Evolutionary conservation across 176 grass and related monocot genomes (phyloP).

Genomic region (Aegilops tauschii): DNA sequence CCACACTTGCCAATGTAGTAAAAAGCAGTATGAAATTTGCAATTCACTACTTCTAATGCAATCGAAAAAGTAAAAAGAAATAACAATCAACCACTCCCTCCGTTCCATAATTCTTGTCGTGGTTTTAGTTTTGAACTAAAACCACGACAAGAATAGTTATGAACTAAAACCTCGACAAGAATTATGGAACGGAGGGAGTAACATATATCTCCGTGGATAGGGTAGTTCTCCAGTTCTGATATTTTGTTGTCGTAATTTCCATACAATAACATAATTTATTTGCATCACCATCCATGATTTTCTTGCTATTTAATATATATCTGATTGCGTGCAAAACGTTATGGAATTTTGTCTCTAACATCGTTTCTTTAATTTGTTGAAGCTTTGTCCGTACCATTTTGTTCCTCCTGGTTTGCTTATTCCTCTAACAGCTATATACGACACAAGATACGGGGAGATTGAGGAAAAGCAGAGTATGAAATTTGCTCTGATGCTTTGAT

Average conservation of each 20-base stretch:
- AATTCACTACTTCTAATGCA: background rate
- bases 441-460: conserved; percentile 87
- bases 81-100: background rate
- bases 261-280: background rate
- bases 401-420: conserved; percentile 64
- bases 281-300: background rate
- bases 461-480: conserved; percentile 92
- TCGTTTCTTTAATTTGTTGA: conserved; percentile 20
- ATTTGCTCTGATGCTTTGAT: background rate
- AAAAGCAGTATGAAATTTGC: conserved; percentile 12
- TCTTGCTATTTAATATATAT: background rate
- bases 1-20: background rate
- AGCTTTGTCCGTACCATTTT: conserved; percentile 86
- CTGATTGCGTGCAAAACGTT: conserved; percentile 8
- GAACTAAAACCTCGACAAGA: too few relatives aligned
- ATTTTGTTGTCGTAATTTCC: background rate
- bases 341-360: background rate
- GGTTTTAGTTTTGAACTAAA: too few relatives aligned
- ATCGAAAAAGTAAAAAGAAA: background rate
- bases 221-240: background rate
- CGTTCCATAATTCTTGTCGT: too few relatives aligned
- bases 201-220: background rate
- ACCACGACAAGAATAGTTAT: too few relatives aligned
- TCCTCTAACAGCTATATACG: conserved; percentile 84
- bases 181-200: too few relatives aligned